phyloP scores from a whole-genome alignment of 176 grass and related monocot species.

The Poa annua region DNA sequence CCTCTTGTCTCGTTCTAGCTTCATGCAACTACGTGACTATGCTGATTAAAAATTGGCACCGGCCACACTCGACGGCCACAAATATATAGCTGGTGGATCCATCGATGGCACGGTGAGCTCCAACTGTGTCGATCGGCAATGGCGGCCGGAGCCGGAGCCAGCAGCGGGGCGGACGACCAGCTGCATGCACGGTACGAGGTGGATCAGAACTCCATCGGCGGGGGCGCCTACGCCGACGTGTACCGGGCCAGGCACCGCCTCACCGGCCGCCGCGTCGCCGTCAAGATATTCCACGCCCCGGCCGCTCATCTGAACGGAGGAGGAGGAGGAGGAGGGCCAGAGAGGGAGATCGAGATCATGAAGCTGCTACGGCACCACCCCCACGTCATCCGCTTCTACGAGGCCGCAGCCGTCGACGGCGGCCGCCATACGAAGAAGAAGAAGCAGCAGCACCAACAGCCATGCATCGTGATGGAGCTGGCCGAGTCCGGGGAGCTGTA shows the following conservation, averaged over 20 bases:
- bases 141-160: background rate
- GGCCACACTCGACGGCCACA: background rate
- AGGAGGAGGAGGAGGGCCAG: constrained; percentile 17
- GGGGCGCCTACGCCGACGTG: background rate
- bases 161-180: background rate
- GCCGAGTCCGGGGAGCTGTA: constrained; percentile 49
- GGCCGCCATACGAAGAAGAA: background rate
- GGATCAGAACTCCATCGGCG: background rate
- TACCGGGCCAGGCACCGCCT: constrained; percentile 9
- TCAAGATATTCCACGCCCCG: constrained; percentile 23
- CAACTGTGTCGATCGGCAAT: background rate
- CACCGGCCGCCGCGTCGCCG: constrained; percentile 10
- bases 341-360: constrained; percentile 62
- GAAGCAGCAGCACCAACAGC: background rate
- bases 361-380: constrained; percentile 63
- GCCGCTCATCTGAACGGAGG: background rate
- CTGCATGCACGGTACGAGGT: constrained; percentile 9
- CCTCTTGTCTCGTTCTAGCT: background rate
- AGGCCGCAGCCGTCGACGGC: constrained; percentile 43
- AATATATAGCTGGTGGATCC: background rate
- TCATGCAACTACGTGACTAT: background rate
- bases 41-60: too few relatives aligned
- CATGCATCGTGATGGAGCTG: constrained; percentile 68
- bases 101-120: background rate
- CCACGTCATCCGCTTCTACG: constrained; percentile 61